phyloP scores from a whole-genome alignment of 2,329 filamentous ascomycete species.

The Trichoderma semiorbis region DNA sequence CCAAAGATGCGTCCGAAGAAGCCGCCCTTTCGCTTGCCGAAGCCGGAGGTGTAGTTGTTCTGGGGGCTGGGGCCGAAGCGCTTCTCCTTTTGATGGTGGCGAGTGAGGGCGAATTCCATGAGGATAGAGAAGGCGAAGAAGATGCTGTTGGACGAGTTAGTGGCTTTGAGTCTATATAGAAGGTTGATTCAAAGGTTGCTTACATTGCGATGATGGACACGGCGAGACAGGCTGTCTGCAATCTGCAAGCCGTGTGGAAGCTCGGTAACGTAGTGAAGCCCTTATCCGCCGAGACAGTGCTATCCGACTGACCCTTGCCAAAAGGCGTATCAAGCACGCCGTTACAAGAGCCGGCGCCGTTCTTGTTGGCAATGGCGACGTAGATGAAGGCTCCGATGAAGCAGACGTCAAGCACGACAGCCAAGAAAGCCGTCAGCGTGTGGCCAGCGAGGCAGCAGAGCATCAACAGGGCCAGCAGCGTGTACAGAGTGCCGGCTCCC shows the following conservation, averaged over 20 bases:
- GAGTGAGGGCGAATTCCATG: slow-evolving; percentile 64
- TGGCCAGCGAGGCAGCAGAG: slow-evolving; percentile 78
- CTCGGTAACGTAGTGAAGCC: slow-evolving; percentile 48
- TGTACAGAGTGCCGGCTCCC: slow-evolving; percentile 72
- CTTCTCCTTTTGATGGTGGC: slow-evolving; percentile 71
- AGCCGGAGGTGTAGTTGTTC: slow-evolving; percentile 59
- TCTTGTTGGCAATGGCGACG: slow-evolving; percentile 69
- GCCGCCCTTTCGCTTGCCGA: slow-evolving; percentile 30
- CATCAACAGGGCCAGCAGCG: slow-evolving; percentile 65
- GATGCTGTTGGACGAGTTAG: slow-evolving; percentile 44
- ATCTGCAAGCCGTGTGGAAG: slow-evolving; percentile 58
- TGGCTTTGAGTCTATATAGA: neutral
- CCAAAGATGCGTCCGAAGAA: slow-evolving; percentile 37
- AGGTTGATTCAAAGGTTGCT: slow-evolving; percentile 24
- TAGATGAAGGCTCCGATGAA: slow-evolving; percentile 79
- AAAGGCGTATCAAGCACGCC: slow-evolving; percentile 62
- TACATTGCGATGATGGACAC: slow-evolving; percentile 76
- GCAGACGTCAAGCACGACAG: slow-evolving; percentile 70
- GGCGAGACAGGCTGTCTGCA: slow-evolving; percentile 75
- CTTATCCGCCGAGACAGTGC: slow-evolving; percentile 45
- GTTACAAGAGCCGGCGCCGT: slow-evolving; percentile 63
- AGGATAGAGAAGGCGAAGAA: slow-evolving; percentile 73
- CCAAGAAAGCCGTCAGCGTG: slow-evolving; percentile 67
- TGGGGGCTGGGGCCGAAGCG: slow-evolving; percentile 54
- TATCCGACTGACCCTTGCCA: slow-evolving; percentile 57